Base-by-base conservation (phyloP, 176 grass and related monocot species). In the Carex scoparia region DNA sequence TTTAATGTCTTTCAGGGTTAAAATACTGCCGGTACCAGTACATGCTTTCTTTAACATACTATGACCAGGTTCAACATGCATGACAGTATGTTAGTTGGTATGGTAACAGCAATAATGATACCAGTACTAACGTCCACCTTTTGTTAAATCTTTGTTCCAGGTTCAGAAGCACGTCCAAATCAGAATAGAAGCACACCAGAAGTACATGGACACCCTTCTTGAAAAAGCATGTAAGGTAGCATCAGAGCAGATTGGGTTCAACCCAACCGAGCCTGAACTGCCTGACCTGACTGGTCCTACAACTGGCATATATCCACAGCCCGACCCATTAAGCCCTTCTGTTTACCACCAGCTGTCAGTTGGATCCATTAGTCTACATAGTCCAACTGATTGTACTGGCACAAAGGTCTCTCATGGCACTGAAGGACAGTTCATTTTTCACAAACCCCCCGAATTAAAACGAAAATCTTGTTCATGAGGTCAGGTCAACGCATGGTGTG, bases 81-180 rank as follows among this genome's bases (percentile, higher is more conserved):
- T 23, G 23, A 23, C 23, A 23, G 23, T 23, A 23, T 23, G 23
- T 23, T 23, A 23, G 23, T 23, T 23, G 70, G n/a, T 4, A 51
- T 74, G 70, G 70, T 74, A 74, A 12, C 42, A 48, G n/a, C 70
- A 51, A 4, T 23, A 35, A 4, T 71, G 40, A 72, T 74, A 48
- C 70, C 10, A 8, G 31, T 11, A 30, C 53, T 33, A n/a, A 63
- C 19, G 28, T 51, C 35, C 18, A 58, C 18, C 53, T 58, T 18
- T 58, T 79, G 51, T n/a, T 53, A 79, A 79, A 33, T 58, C 53
- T 35, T 11, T 79, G 53, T 79, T 18, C 30, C 88, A 95, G 97
- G 91, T 96, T 77, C 93, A 99, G 84, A 99, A 96, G 82, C 97
- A 93, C 73, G 91, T 99, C 23, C 93, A 99, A 72, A 95, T 99